Evolutionary conservation across 2,329 filamentous ascomycete genomes (phyloP).

Genomic region (Metarhizium robertsii): DNA sequence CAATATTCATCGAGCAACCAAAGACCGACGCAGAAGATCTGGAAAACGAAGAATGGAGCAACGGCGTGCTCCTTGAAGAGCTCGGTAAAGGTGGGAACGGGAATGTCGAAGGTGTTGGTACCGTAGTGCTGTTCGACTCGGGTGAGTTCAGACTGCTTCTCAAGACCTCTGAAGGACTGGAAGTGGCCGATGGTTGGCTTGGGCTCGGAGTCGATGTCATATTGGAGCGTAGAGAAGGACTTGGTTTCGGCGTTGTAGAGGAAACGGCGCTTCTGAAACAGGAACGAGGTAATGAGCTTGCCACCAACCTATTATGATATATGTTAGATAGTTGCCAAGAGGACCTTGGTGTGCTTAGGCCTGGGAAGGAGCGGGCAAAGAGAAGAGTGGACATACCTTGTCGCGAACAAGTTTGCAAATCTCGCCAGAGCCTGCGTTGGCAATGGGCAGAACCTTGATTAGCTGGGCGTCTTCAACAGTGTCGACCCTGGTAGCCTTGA

Average conservation of each 20-base stretch:
- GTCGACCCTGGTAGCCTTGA: slow-evolving; percentile 66
- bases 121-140: slow-evolving; percentile 88
- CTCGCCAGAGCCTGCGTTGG: slow-evolving; percentile 81
- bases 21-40: slow-evolving; percentile 94
- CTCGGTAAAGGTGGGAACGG: slow-evolving; percentile 89
- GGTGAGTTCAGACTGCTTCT: slow-evolving; percentile 64
- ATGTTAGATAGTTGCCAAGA: neutral
- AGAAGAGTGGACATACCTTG: slow-evolving; percentile 35
- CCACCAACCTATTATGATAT: slow-evolving; percentile 46
- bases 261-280: slow-evolving; percentile 97
- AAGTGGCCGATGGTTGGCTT: slow-evolving; percentile 71
- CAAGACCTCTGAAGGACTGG: slow-evolving; percentile 70
- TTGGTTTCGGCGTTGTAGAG: slow-evolving; percentile 65
- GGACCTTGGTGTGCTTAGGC: too few relatives aligned
- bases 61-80: slow-evolving; percentile 98
- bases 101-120: slow-evolving; percentile 93
- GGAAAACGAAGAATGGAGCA: slow-evolving; percentile 98
- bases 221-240: slow-evolving; percentile 73
- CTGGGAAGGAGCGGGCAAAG: too few relatives aligned
- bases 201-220: slow-evolving; percentile 75
- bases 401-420: slow-evolving; percentile 78
- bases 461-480: slow-evolving; percentile 65
- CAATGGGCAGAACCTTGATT: slow-evolving; percentile 86
- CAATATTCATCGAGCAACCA: slow-evolving; percentile 99
- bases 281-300: slow-evolving; percentile 72